Evolutionary conservation across 2,329 filamentous ascomycete species (phyloP), one percentile per base, ranked within the genome.

Genomic region (Aspergillus novofumigatus): DNA sequence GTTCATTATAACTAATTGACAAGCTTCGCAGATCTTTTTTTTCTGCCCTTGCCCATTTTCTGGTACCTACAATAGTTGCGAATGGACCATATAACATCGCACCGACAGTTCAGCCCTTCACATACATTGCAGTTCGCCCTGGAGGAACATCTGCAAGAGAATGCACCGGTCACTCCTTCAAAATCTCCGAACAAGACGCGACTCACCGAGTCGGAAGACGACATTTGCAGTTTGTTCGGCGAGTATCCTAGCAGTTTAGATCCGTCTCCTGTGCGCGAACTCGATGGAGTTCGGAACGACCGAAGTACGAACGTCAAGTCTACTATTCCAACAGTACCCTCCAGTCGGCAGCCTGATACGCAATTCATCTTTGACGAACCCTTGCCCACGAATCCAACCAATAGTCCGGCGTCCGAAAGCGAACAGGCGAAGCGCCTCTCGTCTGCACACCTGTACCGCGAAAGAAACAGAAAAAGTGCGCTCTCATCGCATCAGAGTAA

Each of bases 381-480:
- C 11, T 45, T 44, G 47, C 57, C 53, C 8, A 14, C 32, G 17
- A 61, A 59, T n/a, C 51, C 57, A 10, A 38, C 54, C 23, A 58
- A 57, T 52, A 58, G 57, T 7, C 59, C 59, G 17, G 58, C 51
- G 49, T 53, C 53, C 11, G 52, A 42, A n/a, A 58, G 57, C 26
- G 55, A 52, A 23, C 23, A 14, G 25, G 7, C 32, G 17, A 50
- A 20, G 20, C 52, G 28, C 4, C 7, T 14, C 38, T 51, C 52
- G 29, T 51, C 53, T 38, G 55, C 55, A 20, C 20, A 21, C 10
- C 51, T 42, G 25, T 54, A 32, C 6, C 49, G 29, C 4, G 21
- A 23, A 28, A 55, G 29, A 44, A 26, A 53, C 35, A 50, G 52
- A 20, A 26, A 48, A 25, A 8, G 45, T 41, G 29, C 8, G 28